These are phyloP conservation scores for Diaporthe citriasiana DNA, from an alignment of 2,329 filamentous ascomycete genomes.

Conservation along the genomic window DNA sequence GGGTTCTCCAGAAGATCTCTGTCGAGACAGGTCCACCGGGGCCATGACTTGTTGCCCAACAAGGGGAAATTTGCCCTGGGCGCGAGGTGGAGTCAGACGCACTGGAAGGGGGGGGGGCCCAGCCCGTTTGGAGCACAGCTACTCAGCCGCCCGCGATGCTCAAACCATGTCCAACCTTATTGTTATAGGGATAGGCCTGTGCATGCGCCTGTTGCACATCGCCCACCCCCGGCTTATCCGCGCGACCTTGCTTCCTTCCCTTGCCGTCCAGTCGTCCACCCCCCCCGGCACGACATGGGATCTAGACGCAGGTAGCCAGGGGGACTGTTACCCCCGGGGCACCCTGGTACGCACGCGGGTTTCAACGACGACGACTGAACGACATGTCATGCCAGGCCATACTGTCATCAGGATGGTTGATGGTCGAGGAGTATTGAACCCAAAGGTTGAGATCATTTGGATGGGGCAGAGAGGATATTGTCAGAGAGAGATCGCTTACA, in stretches of 20 bases:
- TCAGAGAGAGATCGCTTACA: not conserved
- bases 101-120: constrained; percentile 37
- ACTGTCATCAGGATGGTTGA: not conserved
- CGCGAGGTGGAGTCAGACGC: constrained; percentile 25
- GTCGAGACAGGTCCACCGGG: constrained; percentile 41
- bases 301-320: constrained; percentile 35
- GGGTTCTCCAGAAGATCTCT: constrained; percentile 43
- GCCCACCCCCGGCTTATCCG: constrained; percentile 40
- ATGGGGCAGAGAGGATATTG: not conserved
- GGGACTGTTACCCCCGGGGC: constrained; percentile 15
- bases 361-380: constrained; percentile 34
- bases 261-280: not conserved
- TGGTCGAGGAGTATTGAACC: not conserved
- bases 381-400: constrained; percentile 21
- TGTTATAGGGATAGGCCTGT: constrained; percentile 35
- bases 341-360: constrained; percentile 31
- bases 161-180: constrained; percentile 42
- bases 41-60: constrained; percentile 36
- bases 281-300: constrained; percentile 34
- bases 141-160: constrained; percentile 24
- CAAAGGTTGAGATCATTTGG: not conserved
- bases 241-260: constrained; percentile 21
- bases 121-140: not conserved
- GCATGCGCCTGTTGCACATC: constrained; percentile 37
- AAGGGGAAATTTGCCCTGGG: constrained; percentile 42